Base-by-base conservation (phyloP, 805 yeast genomes). In the Starmerella sp. region DNA sequence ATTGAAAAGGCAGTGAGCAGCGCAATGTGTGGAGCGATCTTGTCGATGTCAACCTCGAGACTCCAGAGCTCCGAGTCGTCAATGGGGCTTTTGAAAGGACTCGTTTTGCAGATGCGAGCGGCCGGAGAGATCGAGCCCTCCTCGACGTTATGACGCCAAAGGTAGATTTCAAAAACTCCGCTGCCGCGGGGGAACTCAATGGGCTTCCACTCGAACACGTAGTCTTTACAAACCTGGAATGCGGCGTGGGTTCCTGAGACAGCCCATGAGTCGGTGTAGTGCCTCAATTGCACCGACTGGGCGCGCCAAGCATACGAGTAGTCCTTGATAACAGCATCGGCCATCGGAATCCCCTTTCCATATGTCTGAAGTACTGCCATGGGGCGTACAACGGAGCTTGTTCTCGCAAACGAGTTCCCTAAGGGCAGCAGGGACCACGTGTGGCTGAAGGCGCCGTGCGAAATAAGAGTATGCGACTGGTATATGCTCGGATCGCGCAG, bases 341-440 rank as follows among this genome's bases (percentile, higher is more conserved):
- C 35, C 6, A 34, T 7, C 2, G 39, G 39, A 14, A 59, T 39
- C 15, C 54, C 43, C 35, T 44, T 48, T 3, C 63, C 52, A 11
- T 57, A 57, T 0, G 68, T 62, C 13, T 57, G 54, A 29, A 63
- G 57, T 0, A 53, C 48, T 0, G 63, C 66, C 3, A 65, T 7
- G 2, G 69, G 69, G 2, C 66, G 57, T 5, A 62, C 47, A 8
- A 52, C 29, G 7, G 56, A 32, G n/a, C 53, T 39, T 6, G 37
- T 8, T 9, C 43, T 22, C 22, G 46, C 29, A 30, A 42, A 32
- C 14, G 46, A 47, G 14, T 36, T 32, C 9, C 36, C 15, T 15
- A 62, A 57, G 0, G 56, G 57, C 46, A 66, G 17, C 15, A 66
- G 54, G 4, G 69, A 66, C 58, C 66, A 66, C 5, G 60, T 37